Base-by-base conservation (phyloP, 73 alveolate genomes). In the Stentor roeselii region DNA sequence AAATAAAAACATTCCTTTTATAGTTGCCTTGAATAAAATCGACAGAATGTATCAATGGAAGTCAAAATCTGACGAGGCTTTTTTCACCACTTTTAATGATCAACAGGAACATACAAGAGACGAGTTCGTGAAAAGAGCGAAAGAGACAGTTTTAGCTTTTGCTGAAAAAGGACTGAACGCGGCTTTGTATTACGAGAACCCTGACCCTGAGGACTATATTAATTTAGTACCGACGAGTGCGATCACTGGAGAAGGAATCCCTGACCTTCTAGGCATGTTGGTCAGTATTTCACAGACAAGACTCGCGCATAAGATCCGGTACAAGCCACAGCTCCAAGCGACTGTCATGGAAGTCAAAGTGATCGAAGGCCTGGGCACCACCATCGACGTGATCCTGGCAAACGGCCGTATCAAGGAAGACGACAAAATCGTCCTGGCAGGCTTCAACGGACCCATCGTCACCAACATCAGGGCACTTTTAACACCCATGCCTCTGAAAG, bases 201-300 rank as follows among this genome's bases (percentile, higher is more conserved):
- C 85, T 50, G 98, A 95, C 90, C 98, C 97, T 87, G 86, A 88
- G 58, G 91, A 91, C 75, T 92, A 92, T 80, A 87, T 98, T 50
- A 92, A 97, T 76, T 88, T 97, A 40, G 98, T 95, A 32, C 99
- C 99, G 30, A 98, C 99, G 15, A 92, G 99, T 77, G 99, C 99
- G 4, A 92, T 95, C 38, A 98, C 99, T 0, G 99, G 99, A 59
- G 99, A 98, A 86, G 99, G 99, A 31, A 91, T 98, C 40, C 99
- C 99, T 14, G 99, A 98, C 88, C 86, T 98, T 76, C 67, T 98
- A 88, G 95, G 97, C 41, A 91, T 97, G 84, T 84, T 98, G 78
- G 93, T 94, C 34, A 93, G 97, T 86, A 85, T 87, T 82, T 94
- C 99, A 15, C 93, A 96, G 77, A 89, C 90, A 37, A 90, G 39